Evolutionary conservation across 2,329 filamentous ascomycete species (phyloP).

Genomic region (Epichloe sylvatica): DNA sequence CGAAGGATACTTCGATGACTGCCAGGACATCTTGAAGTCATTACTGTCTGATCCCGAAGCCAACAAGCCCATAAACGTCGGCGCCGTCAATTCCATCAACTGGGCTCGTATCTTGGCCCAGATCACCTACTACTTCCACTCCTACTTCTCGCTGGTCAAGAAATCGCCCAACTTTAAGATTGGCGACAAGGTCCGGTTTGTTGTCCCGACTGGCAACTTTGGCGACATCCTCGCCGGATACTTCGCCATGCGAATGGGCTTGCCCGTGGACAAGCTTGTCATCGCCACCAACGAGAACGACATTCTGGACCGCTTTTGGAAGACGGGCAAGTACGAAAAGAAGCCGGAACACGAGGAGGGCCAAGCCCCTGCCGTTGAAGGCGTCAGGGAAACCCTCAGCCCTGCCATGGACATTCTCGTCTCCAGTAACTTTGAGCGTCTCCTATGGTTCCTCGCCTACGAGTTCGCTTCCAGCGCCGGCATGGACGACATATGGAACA

Average conservation of each 20-base stretch:
- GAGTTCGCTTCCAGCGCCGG: slow-evolving; percentile 46
- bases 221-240: slow-evolving; percentile 88
- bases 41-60: slow-evolving; percentile 76
- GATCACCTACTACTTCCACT: slow-evolving; percentile 92
- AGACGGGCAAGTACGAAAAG: slow-evolving; percentile 81
- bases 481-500: slow-evolving; percentile 52
- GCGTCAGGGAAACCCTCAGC: slow-evolving; percentile 80
- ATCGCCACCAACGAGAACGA: slow-evolving; percentile 97
- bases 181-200: slow-evolving; percentile 62
- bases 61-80: slow-evolving; percentile 71
- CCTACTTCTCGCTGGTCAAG: slow-evolving; percentile 70
- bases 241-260: slow-evolving; percentile 80
- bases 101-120: slow-evolving; percentile 91
- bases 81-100: slow-evolving; percentile 94
- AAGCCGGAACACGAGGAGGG: slow-evolving; percentile 38
- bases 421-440: slow-evolving; percentile 88
- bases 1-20: slow-evolving; percentile 87
- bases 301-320: slow-evolving; percentile 91
- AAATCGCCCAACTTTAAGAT: slow-evolving; percentile 45
- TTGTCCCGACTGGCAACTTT: slow-evolving; percentile 93
- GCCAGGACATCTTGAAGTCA: slow-evolving; percentile 91
- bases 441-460: slow-evolving; percentile 86
- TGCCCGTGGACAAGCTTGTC: slow-evolving; percentile 76
- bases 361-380: slow-evolving; percentile 44
- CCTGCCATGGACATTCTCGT: slow-evolving; percentile 98